Percentiles rank a stretch among this genome's conserved stretches.
phyloP scores from a whole-genome alignment of 2,329 filamentous ascomycete species.

The Pyrenophora graminea region DNA sequence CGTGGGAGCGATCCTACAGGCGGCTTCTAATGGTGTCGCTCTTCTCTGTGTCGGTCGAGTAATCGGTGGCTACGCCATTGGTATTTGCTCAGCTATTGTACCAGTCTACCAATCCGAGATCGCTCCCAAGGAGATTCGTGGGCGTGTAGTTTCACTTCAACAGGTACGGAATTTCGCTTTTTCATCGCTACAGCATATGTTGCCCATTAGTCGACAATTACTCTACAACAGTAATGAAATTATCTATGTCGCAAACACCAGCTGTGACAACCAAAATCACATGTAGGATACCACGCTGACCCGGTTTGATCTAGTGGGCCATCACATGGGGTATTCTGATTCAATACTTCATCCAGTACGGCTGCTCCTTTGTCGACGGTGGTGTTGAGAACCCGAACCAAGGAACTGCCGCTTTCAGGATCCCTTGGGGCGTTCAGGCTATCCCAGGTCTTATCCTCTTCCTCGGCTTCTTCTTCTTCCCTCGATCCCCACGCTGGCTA shows the following conservation, averaged over 20 bases:
- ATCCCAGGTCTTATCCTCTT: conserved; percentile 48
- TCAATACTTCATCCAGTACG: conserved; percentile 70
- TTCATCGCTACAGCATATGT: no score
- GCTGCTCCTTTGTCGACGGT: conserved; percentile 60
- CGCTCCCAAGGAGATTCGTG: conserved; percentile 51
- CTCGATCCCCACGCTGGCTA: conserved; percentile 68
- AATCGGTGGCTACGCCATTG: conserved; percentile 82
- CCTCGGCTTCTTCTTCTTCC: conserved; percentile 49
- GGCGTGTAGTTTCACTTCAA: conserved; percentile 66
- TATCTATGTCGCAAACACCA: no score
- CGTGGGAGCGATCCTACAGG: conserved; percentile 50
- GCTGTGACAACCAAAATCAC: no score
- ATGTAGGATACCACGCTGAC: no score
- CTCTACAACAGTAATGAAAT: no score
- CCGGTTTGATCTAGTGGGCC: conserved; percentile 53
- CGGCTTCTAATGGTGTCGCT: conserved; percentile 45
- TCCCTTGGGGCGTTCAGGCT: conserved; percentile 51
- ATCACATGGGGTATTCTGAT: conserved; percentile 63
- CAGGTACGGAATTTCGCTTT: neutral
- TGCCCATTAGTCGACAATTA: no score
- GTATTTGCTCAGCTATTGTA: conserved; percentile 87
- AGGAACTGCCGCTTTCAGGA: conserved; percentile 46
- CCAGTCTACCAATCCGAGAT: conserved; percentile 95
- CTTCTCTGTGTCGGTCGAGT: conserved; percentile 63
- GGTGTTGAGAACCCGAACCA: conserved; percentile 50